Evolutionary conservation across 2,329 filamentous ascomycete species (phyloP).

Genomic region (Sporothrix mexicana): DNA sequence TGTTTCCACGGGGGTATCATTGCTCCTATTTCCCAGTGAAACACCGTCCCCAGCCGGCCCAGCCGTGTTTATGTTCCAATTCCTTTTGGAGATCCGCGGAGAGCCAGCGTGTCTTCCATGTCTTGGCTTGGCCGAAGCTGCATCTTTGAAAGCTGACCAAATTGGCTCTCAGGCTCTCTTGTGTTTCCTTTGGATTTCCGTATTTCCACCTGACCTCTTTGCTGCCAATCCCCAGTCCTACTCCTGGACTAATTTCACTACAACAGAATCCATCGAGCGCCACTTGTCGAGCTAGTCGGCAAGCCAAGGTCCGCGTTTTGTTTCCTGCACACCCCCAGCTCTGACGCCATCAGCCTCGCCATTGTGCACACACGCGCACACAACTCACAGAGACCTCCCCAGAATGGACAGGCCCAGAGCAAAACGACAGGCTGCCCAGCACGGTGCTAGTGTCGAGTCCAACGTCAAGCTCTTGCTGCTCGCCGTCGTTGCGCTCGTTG

Average conservation of each 20-base stretch:
- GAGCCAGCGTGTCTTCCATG: neutral
- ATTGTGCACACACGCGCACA: neutral
- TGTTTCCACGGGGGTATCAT: no score
- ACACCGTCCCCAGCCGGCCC: neutral
- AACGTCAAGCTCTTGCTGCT: slow-evolving; percentile 1
- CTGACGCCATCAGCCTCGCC: slow-evolving; percentile 27
- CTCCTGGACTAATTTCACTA: neutral
- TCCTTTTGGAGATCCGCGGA: no score
- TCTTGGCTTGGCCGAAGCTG: no score
- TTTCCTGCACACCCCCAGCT: slow-evolving; percentile 6
- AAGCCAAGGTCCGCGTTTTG: neutral
- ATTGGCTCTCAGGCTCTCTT: neutral
- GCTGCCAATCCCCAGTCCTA: no score
- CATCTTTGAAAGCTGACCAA: neutral
- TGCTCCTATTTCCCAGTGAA: neutral
- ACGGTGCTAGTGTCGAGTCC: neutral
- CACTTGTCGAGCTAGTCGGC: neutral
- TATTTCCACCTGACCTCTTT: neutral
- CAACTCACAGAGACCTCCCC: neutral
- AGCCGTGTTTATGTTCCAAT: no score
- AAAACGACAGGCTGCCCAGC: neutral
- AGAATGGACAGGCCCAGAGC: neutral
- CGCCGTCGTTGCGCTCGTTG: slow-evolving; percentile 14
- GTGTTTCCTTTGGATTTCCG: slow-evolving; percentile 12
- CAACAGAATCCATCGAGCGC: neutral